These are phyloP conservation scores for Capronia americana DNA, from an alignment of 2,329 filamentous ascomycete species.

Conservation along the genomic window DNA sequence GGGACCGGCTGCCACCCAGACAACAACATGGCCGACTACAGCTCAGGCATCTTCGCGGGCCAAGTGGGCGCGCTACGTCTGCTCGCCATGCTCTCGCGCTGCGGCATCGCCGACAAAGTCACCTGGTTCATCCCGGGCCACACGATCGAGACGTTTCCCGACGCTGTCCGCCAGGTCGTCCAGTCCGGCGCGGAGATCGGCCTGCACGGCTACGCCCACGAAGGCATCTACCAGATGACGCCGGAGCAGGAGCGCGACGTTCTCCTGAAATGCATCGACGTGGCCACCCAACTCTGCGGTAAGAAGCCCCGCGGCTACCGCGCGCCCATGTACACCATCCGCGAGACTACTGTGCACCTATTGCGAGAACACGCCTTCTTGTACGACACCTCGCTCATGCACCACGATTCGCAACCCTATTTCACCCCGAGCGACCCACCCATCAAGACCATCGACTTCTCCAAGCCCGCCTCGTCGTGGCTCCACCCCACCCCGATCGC, in stretches of 20 bases:
- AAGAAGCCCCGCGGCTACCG: slow-evolving; percentile 64
- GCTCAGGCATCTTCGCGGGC: slow-evolving; percentile 58
- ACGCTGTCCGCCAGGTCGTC: slow-evolving; percentile 29
- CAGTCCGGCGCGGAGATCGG: slow-evolving; percentile 48
- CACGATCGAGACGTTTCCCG: slow-evolving; percentile 57
- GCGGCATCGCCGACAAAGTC: slow-evolving; percentile 48
- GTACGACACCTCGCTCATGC: slow-evolving; percentile 52
- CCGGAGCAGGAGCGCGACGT: slow-evolving; percentile 76
- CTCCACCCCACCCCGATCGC: slow-evolving; percentile 49
- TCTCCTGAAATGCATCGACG: slow-evolving; percentile 73
- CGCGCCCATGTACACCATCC: slow-evolving; percentile 48
- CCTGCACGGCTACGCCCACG: slow-evolving; percentile 73
- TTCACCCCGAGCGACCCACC: slow-evolving; percentile 48
- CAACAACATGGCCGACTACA: slow-evolving; percentile 59
- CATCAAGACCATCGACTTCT: slow-evolving; percentile 49
- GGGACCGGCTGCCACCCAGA: slow-evolving; percentile 58
- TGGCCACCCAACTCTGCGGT: slow-evolving; percentile 73
- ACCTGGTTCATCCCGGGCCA: slow-evolving; percentile 61
- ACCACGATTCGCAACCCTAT: slow-evolving; percentile 52
- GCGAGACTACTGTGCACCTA: slow-evolving; percentile 50
- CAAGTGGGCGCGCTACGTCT: slow-evolving; percentile 59
- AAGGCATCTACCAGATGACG: slow-evolving; percentile 73
- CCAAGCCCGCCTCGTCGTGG: slow-evolving; percentile 49
- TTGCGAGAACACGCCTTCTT: slow-evolving; percentile 51
- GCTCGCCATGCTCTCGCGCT: slow-evolving; percentile 55